phyloP scores from a whole-genome alignment of 2,329 filamentous ascomycete genomes.

The Microsporum ferrugineum region DNA sequence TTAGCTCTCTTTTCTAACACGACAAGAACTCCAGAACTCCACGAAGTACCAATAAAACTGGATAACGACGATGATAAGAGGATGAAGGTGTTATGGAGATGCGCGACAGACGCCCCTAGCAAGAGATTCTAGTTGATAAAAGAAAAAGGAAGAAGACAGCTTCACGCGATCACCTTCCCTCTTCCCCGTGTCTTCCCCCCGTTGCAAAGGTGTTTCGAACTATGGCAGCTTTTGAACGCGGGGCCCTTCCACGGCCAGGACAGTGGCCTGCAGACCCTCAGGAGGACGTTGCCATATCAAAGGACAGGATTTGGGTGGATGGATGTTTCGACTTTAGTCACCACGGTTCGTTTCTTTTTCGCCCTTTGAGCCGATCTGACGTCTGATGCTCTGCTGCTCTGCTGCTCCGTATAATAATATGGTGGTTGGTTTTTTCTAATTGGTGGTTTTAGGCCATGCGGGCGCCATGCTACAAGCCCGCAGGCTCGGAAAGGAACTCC shows the following conservation, averaged over 20 bases:
- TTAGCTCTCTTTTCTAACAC: no score
- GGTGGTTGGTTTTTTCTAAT: constrained; percentile 7
- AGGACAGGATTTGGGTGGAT: constrained; percentile 89
- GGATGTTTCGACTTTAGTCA: constrained; percentile 99
- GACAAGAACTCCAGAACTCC: neutral
- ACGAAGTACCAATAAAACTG: neutral
- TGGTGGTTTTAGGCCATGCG: constrained; percentile 58
- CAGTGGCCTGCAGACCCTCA: constrained; percentile 56
- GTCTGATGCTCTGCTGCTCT: neutral
- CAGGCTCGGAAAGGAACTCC: constrained; percentile 75
- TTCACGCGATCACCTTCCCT: neutral
- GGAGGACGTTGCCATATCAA: constrained; percentile 45
- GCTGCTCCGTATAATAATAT: neutral
- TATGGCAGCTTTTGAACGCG: constrained; percentile 17
- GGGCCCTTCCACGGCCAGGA: constrained; percentile 40
- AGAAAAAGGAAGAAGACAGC: neutral
- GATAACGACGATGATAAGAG: no score
- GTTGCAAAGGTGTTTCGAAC: no score
- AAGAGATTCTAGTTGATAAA: neutral
- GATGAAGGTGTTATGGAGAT: neutral
- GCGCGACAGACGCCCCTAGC: neutral
- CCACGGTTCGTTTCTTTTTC: constrained; percentile 51
- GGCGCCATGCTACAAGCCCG: constrained; percentile 94
- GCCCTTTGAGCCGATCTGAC: neutral
- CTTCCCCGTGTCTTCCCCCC: neutral